Base-by-base conservation (phyloP, 2,329 filamentous ascomycete species). In the Zelopaecilomyces penicillatus region DNA sequence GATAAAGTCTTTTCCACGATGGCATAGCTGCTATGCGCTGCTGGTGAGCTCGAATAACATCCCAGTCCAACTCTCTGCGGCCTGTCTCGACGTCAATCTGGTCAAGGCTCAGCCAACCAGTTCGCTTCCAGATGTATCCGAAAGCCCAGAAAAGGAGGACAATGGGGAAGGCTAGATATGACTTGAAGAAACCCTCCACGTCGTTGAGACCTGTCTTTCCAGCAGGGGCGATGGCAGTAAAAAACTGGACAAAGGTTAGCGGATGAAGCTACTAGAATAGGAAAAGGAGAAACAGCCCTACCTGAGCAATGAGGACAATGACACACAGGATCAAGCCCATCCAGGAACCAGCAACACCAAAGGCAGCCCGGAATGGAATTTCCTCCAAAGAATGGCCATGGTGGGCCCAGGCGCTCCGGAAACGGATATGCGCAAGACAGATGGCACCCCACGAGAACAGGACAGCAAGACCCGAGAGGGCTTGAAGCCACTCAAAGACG, bases 11-110 rank as follows among this genome's bases (percentile, higher is more conserved):
- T 43, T 62, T 65, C 74, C 74, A 80, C 8, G 62, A 56, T 3
- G 76, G 75, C 67, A 66, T 71, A 2, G 60, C 43, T 10, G 70
- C 71, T 28, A 76, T 61, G 57, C 66, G 57, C 27, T 65, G 73
- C 32, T 70, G 69, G 54, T 73, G 66, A n/a, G 64, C 70, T 55
- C 80, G 72, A 60, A 82, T 78, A 11, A 63, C 62, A 5, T 82
- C 78, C 76, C 77, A 83, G 57, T 84, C 73, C 41, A 83, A 70
- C 61, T 78, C 73, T 47, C 81, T 73, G 34, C 81, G 74, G 49
- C 81, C 82, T 29, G 71, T 74, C 57, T 86, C 81, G 43, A 86
- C 72, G 53, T 86, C 82, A 46, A 87, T 84, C 52, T 85, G 65
- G 29, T 69, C 63, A 3, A 76, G 60, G 27, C 60, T 70, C 43